Percentiles rank a stretch among this genome's conserved stretches.
These are phyloP conservation scores for Fraxinus anomala DNA, from an alignment of 257 asterid species.

Conservation along the genomic window DNA sequence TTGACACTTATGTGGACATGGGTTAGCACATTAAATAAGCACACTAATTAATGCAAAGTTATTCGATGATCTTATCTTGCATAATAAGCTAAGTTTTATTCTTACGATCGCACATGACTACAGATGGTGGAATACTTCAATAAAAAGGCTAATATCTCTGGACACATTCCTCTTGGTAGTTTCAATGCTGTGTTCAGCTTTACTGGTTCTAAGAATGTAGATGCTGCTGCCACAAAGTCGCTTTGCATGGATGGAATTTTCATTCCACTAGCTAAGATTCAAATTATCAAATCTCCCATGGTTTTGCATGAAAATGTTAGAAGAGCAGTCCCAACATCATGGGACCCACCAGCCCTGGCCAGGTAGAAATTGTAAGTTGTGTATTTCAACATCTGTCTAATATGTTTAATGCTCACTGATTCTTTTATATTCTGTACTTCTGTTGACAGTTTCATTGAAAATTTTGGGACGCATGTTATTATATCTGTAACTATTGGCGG, in stretches of 20 bases:
- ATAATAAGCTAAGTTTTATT: not conserved
- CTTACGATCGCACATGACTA: constrained; percentile 23
- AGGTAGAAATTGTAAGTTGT: constrained; percentile 39
- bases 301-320: constrained; percentile 57
- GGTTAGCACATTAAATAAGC: not conserved
- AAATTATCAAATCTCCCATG: constrained; percentile 54
- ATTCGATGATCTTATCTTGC: constrained; percentile 8
- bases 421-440: constrained; percentile 26
- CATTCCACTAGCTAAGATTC: constrained; percentile 72
- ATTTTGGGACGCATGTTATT: constrained; percentile 81
- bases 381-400: constrained; percentile 1
- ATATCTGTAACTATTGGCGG: constrained; percentile 83
- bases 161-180: constrained; percentile 70
- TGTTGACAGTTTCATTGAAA: constrained; percentile 73
- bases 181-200: constrained; percentile 78
- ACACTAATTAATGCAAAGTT: not conserved
- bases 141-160: constrained; percentile 64
- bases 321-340: constrained; percentile 68
- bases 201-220: constrained; percentile 62
- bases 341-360: constrained; percentile 91
- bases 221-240: constrained; percentile 71
- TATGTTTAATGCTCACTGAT: constrained; percentile 17
- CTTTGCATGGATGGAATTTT: constrained; percentile 81
- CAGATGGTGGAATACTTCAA: constrained; percentile 94
- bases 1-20: constrained; percentile 1